Percentiles rank a stretch among this genome's conserved stretches.
Conservation (phyloP, 805 yeast species). For the Candida cerambycidarum region DNA sequence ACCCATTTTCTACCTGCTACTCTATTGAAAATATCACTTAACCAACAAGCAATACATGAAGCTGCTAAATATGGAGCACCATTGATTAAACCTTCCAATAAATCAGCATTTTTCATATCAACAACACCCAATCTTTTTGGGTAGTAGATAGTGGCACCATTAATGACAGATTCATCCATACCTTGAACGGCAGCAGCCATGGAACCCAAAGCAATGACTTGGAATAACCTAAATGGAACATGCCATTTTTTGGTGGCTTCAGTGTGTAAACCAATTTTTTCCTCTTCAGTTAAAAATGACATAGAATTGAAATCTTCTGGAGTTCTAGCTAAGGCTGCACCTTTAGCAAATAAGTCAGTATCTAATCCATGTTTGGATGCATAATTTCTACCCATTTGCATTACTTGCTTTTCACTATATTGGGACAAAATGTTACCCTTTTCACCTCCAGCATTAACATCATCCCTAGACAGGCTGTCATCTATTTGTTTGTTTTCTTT, state of each 20-base stretch:
- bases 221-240: slow-evolving; percentile 50
- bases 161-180: slow-evolving; percentile 70
- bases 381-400: slow-evolving; percentile 68
- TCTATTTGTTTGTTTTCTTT: slow-evolving; percentile 14
- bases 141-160: slow-evolving; percentile 65
- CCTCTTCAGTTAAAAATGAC: slow-evolving; percentile 48
- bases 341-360: slow-evolving; percentile 57
- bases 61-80: slow-evolving; percentile 67
- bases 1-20: slow-evolving; percentile 59
- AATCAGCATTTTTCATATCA: slow-evolving; percentile 43
- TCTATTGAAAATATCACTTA: slow-evolving; percentile 52
- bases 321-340: slow-evolving; percentile 58
- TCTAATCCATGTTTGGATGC: slow-evolving; percentile 57
- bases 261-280: slow-evolving; percentile 46
- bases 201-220: slow-evolving; percentile 58
- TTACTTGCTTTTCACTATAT: slow-evolving; percentile 61
- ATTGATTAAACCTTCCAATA: slow-evolving; percentile 61
- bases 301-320: slow-evolving; percentile 60
- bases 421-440: slow-evolving; percentile 51
- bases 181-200: slow-evolving; percentile 74
- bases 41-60: slow-evolving; percentile 59
- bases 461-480: slow-evolving; percentile 14
- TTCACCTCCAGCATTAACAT: slow-evolving; percentile 20
- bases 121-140: slow-evolving; percentile 53
- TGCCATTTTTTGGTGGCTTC: slow-evolving; percentile 47